Evolutionary conservation across 2,329 filamentous ascomycete genomes (phyloP).

Genomic region (Aspergillus glaucus): DNA sequence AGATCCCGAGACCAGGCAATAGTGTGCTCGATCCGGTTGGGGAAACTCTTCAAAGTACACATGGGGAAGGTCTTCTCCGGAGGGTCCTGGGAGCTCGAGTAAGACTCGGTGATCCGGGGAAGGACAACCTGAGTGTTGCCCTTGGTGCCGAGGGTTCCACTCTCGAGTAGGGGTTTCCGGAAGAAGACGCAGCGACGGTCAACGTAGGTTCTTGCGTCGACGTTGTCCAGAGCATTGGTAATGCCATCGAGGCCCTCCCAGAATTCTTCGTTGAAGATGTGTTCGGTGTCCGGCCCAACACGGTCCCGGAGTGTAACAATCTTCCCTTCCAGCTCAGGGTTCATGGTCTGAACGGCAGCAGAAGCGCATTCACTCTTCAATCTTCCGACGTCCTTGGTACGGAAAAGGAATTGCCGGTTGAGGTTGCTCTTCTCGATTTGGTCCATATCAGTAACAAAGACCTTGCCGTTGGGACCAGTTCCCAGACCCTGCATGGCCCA

Average conservation of each 20-base stretch:
- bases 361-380: conserved; percentile 96
- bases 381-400: conserved; percentile 84
- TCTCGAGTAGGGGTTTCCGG: conserved; percentile 92
- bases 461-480: conserved; percentile 79
- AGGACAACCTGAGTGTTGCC: conserved; percentile 96
- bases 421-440: conserved; percentile 98
- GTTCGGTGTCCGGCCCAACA: conserved; percentile 84
- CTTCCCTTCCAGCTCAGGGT: conserved; percentile 81
- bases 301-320: conserved; percentile 82
- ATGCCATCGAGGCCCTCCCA: conserved; percentile 84
- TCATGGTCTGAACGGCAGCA: conserved; percentile 87
- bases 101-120: conserved; percentile 87
- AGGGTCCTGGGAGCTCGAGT: conserved; percentile 93
- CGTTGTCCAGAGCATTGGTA: conserved; percentile 95
- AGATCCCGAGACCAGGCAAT: conserved; percentile 97
- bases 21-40: conserved; percentile 96
- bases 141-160: conserved; percentile 96
- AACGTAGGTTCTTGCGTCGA: conserved; percentile 93
- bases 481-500: conserved; percentile 98
- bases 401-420: conserved; percentile 94
- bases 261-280: conserved; percentile 89
- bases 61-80: conserved; percentile 98
- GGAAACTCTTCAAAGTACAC: conserved; percentile 96
- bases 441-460: conserved; percentile 94
- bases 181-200: conserved; percentile 97